Base-by-base conservation (phyloP, 306 rosid genomes). In the Clitoria ternatea region DNA sequence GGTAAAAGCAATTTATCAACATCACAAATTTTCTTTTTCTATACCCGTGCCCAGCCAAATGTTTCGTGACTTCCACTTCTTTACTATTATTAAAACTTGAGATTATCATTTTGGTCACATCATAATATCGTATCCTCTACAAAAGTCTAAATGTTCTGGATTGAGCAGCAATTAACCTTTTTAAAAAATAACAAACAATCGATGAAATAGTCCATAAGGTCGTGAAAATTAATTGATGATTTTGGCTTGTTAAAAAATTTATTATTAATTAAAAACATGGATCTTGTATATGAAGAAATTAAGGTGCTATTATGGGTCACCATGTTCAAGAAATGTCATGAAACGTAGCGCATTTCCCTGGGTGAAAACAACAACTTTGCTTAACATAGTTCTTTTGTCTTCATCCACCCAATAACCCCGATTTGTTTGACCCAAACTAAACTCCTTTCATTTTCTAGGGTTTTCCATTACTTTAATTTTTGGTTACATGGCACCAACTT, bases 301-400 rank as follows among this genome's bases (percentile, higher is more conserved):
- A 54, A 45, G 68, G 75, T 52, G 74, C 64, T 33, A 22, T 42
- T 71, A 40, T 10, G 82, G 49, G 75, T 61, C 87, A 80, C 72
- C 78, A 53, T 56, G 62, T 72, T 80, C 69, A 79, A 84, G 77
- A 61, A 70, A 72, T 75, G 42, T 74, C 66, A 76, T 73, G 80
- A 83, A 82, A 42, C 76, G 49, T 78, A 83, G 82, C 66, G 77
- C 84, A 55, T 70, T 82, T 78, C 54, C 77, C 77, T 77, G 78
- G 74, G 69, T 77, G 82, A 85, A 72, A 84, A 68, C 85, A 80
- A 85, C 82, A 77, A 79, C 81, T 81, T 79, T 69, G 49, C 63
- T 69, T 54, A 42, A 73, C 62, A 76, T 77, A 77, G 43, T 79
- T 81, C 56, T 81, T 81, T 87, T 79, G 80, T 79, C 89, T 35